Evolutionary conservation across 2,329 filamentous ascomycete genomes (phyloP), one percentile per base, ranked within the genome.

Genomic region (Penicillium sp.): DNA sequence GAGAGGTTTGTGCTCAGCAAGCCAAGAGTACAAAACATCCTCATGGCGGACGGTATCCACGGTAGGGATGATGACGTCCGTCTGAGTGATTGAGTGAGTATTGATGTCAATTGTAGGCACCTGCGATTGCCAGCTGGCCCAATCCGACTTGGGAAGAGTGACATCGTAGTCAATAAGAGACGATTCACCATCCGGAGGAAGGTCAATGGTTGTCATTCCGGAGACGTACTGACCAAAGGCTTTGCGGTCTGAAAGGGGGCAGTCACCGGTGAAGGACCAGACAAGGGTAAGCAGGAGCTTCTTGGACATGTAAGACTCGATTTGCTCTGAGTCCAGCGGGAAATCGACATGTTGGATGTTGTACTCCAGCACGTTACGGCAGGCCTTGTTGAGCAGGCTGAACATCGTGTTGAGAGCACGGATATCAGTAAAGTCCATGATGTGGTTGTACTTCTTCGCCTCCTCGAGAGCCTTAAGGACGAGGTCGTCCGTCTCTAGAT

Each of bases 11-110:
- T 99, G 95, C 75, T 99, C 95, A 16, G 96, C 95, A 46, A 99
- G 86, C 95, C 95, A 99, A 3, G 96, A 99, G 81, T 99, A 99
- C 16, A 99, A 83, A n/a, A 99, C 91, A 77, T 98, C 95, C 76
- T 99, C 95, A 69, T 99, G 95, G 33, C 95, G 91, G 46, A 99
- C 90, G 31, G 96, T 99, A 74, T 99, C 95, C 51, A 99, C 82
- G 0, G 95, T 99, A 1, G 95, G 96, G 70, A 99, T 99, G 61
- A 99, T 95, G 41, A 98, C 91, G 75, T 99, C 96, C 1, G 96
- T 99, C 75, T 99, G 93, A 0, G 91, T 97, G 70, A 99, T 89
- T 5, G 94, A 97, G 75, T 99, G 96, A 0, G 96, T 99, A 74
- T 99, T 98, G 76, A 99, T 91, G 75, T 99, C 96, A 58, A 99